phyloP scores from a whole-genome alignment of 495 filamentous ascomycete species.

The Penicillium coprophilum region DNA sequence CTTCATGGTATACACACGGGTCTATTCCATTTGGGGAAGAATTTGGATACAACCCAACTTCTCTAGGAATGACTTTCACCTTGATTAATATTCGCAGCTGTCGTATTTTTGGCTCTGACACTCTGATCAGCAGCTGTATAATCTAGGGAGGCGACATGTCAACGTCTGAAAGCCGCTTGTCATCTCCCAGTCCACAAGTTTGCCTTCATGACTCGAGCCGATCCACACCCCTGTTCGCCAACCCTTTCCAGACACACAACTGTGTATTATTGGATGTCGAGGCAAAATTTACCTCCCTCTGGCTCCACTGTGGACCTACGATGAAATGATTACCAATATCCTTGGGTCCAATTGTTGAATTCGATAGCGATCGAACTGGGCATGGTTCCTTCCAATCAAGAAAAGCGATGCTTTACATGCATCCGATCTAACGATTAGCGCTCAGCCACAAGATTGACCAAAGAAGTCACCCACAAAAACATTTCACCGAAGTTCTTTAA shows the following conservation, averaged over 20 bases:
- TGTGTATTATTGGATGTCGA: background rate
- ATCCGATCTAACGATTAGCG: background rate
- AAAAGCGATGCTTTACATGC: background rate
- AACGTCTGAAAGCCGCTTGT: background rate
- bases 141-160: background rate
- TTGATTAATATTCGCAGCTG: background rate
- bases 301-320: background rate
- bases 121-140: background rate
- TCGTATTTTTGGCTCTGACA: no score
- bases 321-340: background rate
- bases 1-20: background rate
- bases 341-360: background rate
- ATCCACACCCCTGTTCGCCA: no score
- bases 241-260: background rate
- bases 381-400: background rate
- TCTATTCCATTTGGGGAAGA: background rate
- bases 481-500: background rate
- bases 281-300: background rate
- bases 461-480: background rate
- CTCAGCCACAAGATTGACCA: background rate
- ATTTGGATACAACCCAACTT: background rate
- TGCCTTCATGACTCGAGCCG: background rate
- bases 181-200: background rate
- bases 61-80: background rate
- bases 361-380: background rate